A percentile compares a stretch with the other conserved stretches of the same genome.
These are phyloP conservation scores for Dicorynia guianensis DNA, from an alignment of 306 rosid genomes.

Conservation along the genomic window DNA sequence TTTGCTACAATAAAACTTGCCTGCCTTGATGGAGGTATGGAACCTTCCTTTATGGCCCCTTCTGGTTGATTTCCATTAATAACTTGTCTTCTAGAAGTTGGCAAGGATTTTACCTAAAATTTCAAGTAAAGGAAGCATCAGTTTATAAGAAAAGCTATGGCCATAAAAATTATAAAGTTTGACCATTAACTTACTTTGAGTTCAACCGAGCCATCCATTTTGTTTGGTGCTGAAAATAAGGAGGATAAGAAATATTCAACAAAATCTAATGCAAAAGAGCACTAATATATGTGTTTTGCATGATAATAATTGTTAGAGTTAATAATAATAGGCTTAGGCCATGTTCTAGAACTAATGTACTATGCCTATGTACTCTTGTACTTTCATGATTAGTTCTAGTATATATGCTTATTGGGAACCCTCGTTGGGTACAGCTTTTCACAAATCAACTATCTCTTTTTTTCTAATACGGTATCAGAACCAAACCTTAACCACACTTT, in stretches of 20 bases:
- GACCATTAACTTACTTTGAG: conserved; percentile 47
- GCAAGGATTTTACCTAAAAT: conserved; percentile 50
- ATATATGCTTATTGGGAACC: too few species aligned
- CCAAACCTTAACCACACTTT: too few species aligned
- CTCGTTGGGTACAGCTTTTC: too few species aligned
- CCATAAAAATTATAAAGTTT: background rate
- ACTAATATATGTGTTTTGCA: background rate
- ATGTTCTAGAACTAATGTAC: too few species aligned
- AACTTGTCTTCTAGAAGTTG: conserved; percentile 38
- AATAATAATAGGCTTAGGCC: too few species aligned
- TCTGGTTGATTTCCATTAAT: conserved; percentile 29
- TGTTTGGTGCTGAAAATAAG: conserved; percentile 51
- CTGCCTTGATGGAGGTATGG: conserved; percentile 37
- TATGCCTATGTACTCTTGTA: too few species aligned
- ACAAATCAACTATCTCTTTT: too few species aligned
- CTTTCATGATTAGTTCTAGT: too few species aligned
- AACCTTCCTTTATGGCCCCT: conserved; percentile 28
- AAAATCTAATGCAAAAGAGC: background rate
- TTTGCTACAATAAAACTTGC: conserved; percentile 26
- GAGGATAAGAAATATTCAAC: background rate
- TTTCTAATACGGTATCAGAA: too few species aligned
- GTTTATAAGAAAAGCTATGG: background rate
- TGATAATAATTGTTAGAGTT: too few species aligned
- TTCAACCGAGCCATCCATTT: conserved; percentile 34
- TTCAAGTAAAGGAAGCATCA: conserved; percentile 15